Evolutionary conservation across 2,329 filamentous ascomycete genomes (phyloP).

Genomic region (Beauveria australis): DNA sequence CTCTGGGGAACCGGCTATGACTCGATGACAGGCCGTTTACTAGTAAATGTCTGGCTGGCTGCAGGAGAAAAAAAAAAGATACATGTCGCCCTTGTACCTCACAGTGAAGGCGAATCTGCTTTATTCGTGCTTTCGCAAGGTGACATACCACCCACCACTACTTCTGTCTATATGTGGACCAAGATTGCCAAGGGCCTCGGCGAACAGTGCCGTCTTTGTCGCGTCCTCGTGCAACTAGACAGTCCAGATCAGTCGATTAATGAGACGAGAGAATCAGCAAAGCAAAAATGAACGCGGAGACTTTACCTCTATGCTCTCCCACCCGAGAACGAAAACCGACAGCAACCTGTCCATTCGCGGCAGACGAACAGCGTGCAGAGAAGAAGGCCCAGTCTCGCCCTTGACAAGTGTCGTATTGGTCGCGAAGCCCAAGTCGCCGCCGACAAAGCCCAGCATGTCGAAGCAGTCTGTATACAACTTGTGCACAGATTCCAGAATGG

Average conservation of each 20-base stretch:
- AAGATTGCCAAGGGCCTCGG: neutral
- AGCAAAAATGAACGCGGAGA: neutral
- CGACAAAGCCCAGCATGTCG: constrained; percentile 4
- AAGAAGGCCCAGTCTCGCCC: neutral
- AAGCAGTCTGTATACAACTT: constrained; percentile 5
- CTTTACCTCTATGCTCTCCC: constrained; percentile 6
- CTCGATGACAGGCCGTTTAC: neutral
- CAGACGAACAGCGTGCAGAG: neutral
- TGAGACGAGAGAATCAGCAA: neutral
- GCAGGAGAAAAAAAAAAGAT: neutral
- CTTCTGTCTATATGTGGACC: neutral
- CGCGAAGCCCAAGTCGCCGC: constrained; percentile 5
- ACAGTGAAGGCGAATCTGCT: neutral
- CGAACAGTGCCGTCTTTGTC: neutral
- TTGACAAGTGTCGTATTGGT: neutral
- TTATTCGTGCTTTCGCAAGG: neutral
- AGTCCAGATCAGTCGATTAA: neutral
- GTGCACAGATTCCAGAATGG: neutral
- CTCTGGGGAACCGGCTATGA: neutral
- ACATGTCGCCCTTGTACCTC: neutral
- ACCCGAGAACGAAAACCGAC: neutral
- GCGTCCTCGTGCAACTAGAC: constrained; percentile 1
- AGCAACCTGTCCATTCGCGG: neutral
- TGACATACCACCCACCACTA: constrained; percentile 5
- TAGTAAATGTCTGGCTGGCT: neutral